These are phyloP conservation scores for Talaromyces albobiverticillius DNA, from an alignment of 2,329 filamentous ascomycete genomes.

Conservation along the genomic window DNA sequence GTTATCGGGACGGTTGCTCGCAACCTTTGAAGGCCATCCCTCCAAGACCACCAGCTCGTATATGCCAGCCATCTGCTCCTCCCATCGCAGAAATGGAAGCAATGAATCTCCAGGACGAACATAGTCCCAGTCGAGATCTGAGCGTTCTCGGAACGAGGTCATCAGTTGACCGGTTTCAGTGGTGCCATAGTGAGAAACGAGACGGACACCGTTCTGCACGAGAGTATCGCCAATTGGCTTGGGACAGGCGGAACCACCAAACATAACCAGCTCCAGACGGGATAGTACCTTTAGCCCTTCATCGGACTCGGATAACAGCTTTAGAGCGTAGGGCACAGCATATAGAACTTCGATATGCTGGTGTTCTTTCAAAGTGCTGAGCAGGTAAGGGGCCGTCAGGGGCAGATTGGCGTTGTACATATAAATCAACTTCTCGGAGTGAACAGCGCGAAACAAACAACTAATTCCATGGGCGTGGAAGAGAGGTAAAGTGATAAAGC, in stretches of 20 bases:
- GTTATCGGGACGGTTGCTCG: slow-evolving; percentile 45
- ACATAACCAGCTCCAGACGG: slow-evolving; percentile 54
- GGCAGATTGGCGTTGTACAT: not conserved
- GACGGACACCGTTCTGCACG: slow-evolving; percentile 52
- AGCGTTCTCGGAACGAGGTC: slow-evolving; percentile 54
- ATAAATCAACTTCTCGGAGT: not conserved
- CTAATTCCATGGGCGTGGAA: not conserved
- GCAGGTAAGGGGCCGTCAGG: not conserved
- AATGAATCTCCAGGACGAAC: slow-evolving; percentile 43
- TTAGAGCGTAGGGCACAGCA: not conserved
- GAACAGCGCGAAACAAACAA: not conserved
- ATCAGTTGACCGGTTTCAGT: slow-evolving; percentile 63
- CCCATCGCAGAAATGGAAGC: slow-evolving; percentile 41
- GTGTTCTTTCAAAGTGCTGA: not conserved
- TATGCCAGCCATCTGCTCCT: slow-evolving; percentile 33
- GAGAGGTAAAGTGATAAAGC: not conserved
- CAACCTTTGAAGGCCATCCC: slow-evolving; percentile 38
- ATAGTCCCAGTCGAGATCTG: slow-evolving; percentile 62
- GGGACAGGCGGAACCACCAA: slow-evolving; percentile 57
- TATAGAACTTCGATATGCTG: not conserved
- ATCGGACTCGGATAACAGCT: not conserved
- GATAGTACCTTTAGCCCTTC: slow-evolving; percentile 27
- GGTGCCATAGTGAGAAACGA: slow-evolving; percentile 57
- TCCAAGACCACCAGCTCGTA: slow-evolving; percentile 35
- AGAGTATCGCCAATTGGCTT: slow-evolving; percentile 57